Percentiles rank a stretch among this genome's conserved stretches.
Conservation (phyloP, 306 rosid species). For the Herpetospermum pedunculosum region DNA sequence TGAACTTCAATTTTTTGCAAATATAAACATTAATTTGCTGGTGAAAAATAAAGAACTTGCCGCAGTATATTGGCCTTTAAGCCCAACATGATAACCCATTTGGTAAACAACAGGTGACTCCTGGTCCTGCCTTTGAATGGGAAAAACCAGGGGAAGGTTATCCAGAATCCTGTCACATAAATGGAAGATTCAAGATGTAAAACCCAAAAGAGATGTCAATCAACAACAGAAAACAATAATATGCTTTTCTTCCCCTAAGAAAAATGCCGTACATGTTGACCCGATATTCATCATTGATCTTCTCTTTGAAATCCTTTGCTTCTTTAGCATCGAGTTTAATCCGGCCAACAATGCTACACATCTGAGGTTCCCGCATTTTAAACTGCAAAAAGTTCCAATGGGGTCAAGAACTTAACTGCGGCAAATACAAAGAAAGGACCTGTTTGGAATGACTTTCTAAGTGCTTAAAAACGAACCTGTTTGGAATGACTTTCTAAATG, state of each 20-base stretch:
- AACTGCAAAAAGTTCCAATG: conserved; percentile 41
- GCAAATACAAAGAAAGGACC: neutral
- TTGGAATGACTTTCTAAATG: too few species aligned
- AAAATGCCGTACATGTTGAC: conserved; percentile 64
- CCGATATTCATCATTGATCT: conserved; percentile 88
- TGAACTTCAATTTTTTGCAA: neutral
- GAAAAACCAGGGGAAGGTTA: conserved; percentile 85
- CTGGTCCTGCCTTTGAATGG: conserved; percentile 56
- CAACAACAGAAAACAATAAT: neutral
- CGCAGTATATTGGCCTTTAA: conserved; percentile 70
- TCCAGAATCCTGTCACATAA: conserved; percentile 73
- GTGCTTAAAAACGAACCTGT: too few species aligned
- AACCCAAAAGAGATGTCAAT: neutral
- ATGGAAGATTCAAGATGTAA: conserved; percentile 6
- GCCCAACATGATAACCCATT: conserved; percentile 82
- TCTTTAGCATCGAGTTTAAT: conserved; percentile 59
- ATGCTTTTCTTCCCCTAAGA: neutral
- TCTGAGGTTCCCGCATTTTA: conserved; percentile 87
- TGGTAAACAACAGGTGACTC: conserved; percentile 71
- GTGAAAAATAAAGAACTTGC: conserved; percentile 26
- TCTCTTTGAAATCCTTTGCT: conserved; percentile 79
- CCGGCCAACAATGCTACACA: conserved; percentile 61
- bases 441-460: too few species aligned
- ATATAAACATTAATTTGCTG: conserved; percentile 6
- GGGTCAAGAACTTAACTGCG: conserved; percentile 8